These are phyloP conservation scores for Talaromyces ruber DNA, from an alignment of 495 filamentous ascomycete genomes.

Conservation along the genomic window DNA sequence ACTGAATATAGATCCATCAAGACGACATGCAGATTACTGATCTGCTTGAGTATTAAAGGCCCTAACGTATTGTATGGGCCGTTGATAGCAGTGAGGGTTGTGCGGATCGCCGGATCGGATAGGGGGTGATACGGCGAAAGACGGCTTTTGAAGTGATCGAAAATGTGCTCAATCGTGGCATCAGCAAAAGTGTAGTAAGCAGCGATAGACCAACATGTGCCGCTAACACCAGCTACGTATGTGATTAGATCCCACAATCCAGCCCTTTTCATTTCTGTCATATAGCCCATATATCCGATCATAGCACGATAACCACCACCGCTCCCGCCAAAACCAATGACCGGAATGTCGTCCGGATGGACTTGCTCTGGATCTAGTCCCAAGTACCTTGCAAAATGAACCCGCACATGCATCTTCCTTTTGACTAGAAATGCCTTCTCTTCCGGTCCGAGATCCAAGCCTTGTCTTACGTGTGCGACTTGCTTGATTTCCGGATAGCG, in stretches of 20 bases:
- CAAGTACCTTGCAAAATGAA: slow-evolving; percentile 5
- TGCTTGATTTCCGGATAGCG: slow-evolving; percentile 2
- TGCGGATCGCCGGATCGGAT: slow-evolving; percentile 5
- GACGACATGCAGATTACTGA: slow-evolving; percentile 6
- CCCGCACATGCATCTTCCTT: slow-evolving; percentile 1
- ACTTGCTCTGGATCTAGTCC: slow-evolving; percentile 4
- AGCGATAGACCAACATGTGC: slow-evolving; percentile 5
- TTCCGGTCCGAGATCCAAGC: background rate
- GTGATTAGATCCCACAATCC: slow-evolving; percentile 58
- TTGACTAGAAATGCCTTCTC: slow-evolving; percentile 1
- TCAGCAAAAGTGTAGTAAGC: slow-evolving; percentile 7
- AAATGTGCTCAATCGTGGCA: background rate
- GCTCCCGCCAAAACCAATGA: slow-evolving; percentile 5
- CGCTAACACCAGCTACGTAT: slow-evolving; percentile 56
- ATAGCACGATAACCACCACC: slow-evolving; percentile 6
- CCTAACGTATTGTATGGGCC: slow-evolving; percentile 3
- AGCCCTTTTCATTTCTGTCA: slow-evolving; percentile 5
- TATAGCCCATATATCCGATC: slow-evolving; percentile 4
- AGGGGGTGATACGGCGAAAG: slow-evolving; percentile 6
- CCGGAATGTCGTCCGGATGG: slow-evolving; percentile 4
- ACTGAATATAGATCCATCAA: slow-evolving; percentile 7
- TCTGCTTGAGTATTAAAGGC: slow-evolving; percentile 5
- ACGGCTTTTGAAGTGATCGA: slow-evolving; percentile 1
- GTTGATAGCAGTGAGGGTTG: slow-evolving; percentile 2
- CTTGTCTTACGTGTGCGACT: slow-evolving; percentile 1